Conservation (phyloP, 2,329 filamentous ascomycete genomes). For the Elsinoe fawcettii region DNA sequence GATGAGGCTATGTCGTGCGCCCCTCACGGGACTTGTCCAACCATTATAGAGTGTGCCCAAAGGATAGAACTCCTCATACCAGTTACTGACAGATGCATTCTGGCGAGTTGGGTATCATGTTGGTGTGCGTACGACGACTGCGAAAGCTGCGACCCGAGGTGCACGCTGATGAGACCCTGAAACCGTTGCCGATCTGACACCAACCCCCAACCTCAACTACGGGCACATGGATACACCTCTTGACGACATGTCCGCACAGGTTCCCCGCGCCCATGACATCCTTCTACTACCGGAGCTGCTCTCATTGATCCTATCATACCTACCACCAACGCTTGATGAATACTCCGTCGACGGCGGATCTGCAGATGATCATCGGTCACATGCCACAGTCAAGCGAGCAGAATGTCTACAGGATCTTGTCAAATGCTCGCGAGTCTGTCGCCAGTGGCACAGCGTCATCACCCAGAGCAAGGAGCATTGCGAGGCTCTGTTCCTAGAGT, state of each 20-base stretch:
- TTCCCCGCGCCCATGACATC: background rate
- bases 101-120: too few species aligned
- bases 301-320: constrained; percentile 1
- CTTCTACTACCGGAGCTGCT: constrained; percentile 7
- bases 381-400: background rate
- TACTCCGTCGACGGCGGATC: background rate
- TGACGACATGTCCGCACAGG: background rate
- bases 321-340: background rate
- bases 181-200: too few species aligned
- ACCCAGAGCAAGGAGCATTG: background rate
- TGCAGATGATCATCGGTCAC: constrained; percentile 4
- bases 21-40: too few species aligned
- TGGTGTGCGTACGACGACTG: too few species aligned
- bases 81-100: too few species aligned
- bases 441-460: background rate
- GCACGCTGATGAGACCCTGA: too few species aligned
- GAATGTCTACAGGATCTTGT: background rate
- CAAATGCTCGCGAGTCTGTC: background rate
- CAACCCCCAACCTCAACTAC: too few species aligned
- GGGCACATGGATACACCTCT: background rate
- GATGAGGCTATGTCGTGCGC: too few species aligned
- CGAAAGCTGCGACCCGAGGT: too few species aligned
- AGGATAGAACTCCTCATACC: too few species aligned
- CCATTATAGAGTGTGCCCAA: too few species aligned
- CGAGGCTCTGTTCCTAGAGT: constrained; percentile 7